These are phyloP conservation scores for Mycena polygramma DNA, from an alignment of 768 basidiomycete species.

Conservation along the genomic window DNA sequence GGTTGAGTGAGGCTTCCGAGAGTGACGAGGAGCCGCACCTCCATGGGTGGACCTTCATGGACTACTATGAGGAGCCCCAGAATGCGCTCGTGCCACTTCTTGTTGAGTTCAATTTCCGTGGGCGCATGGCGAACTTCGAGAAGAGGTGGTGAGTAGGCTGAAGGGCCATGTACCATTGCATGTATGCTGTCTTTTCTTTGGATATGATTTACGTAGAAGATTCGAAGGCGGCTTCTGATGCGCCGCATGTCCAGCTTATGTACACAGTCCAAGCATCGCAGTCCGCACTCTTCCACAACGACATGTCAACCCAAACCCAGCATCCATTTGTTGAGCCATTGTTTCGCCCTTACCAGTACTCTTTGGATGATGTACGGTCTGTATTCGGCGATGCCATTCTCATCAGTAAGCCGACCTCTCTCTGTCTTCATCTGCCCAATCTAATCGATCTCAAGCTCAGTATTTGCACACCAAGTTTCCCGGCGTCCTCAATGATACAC, in stretches of 20 bases:
- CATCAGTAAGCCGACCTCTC: not conserved
- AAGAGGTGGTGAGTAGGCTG: conserved; percentile 54
- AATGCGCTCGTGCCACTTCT: conserved; percentile 71
- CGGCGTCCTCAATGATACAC: conserved; percentile 9
- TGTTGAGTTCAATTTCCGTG: conserved; percentile 84
- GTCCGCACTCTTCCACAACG: no score
- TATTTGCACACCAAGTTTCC: conserved; percentile 17
- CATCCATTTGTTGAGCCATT: conserved; percentile 14
- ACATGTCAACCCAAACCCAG: no score
- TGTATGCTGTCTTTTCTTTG: not conserved
- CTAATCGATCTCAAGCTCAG: conserved; percentile 5
- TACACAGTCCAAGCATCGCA: not conserved
- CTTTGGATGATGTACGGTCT: conserved; percentile 2
- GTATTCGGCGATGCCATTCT: conserved; percentile 5
- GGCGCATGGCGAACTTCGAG: conserved; percentile 55
- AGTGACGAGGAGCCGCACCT: conserved; percentile 57
- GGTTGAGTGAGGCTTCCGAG: conserved; percentile 50
- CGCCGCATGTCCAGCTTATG: not conserved
- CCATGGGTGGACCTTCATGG: conserved; percentile 83
- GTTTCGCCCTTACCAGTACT: not conserved
- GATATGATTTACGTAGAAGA: not conserved
- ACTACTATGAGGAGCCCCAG: conserved; percentile 77
- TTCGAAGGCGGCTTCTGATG: not conserved
- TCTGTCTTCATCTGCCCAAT: not conserved
- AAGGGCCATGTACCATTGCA: not conserved